These are phyloP conservation scores for Xylariomycetidae sp. DNA, from an alignment of 2,329 filamentous ascomycete genomes.

Conservation along the genomic window DNA sequence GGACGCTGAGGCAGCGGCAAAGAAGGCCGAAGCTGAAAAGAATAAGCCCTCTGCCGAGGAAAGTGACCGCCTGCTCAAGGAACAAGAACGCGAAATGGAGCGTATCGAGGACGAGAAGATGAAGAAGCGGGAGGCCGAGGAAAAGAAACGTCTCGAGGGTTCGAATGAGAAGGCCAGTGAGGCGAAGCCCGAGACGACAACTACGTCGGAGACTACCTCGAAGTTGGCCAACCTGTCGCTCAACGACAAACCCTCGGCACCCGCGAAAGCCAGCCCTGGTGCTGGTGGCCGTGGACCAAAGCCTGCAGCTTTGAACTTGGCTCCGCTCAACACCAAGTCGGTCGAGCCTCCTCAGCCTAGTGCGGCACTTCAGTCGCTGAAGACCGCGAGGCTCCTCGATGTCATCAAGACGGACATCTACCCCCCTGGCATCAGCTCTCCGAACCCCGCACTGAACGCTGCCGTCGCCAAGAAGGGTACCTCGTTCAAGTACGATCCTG, in stretches of 20 bases:
- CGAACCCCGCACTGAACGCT: conserved; percentile 84
- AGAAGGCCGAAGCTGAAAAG: conserved; percentile 36
- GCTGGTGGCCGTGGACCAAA: conserved; percentile 57
- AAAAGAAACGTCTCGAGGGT: conserved; percentile 25
- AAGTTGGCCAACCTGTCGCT: conserved; percentile 50
- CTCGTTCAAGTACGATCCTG: conserved; percentile 89
- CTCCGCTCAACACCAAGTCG: conserved; percentile 72
- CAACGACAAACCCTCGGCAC: conserved; percentile 44
- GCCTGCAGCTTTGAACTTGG: conserved; percentile 82
- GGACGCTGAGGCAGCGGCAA: conserved; percentile 37
- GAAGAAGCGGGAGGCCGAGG: conserved; percentile 44
- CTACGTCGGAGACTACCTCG: conserved; percentile 34
- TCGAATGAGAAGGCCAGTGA: conserved; percentile 29
- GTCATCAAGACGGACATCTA: conserved; percentile 76
- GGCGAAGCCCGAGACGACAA: conserved; percentile 34
- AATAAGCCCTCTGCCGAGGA: conserved; percentile 44
- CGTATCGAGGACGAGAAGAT: conserved; percentile 66
- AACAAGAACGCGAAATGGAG: conserved; percentile 68
- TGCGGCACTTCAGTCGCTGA: conserved; percentile 86
- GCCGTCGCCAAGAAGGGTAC: conserved; percentile 73
- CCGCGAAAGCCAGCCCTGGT: conserved; percentile 42
- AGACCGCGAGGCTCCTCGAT: conserved; percentile 82
- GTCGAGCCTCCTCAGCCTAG: conserved; percentile 90
- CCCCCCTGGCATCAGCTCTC: conserved; percentile 75
- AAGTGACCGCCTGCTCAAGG: conserved; percentile 61